Base-by-base conservation (phyloP, 345 rosid genomes). In the Brassica juncea region DNA sequence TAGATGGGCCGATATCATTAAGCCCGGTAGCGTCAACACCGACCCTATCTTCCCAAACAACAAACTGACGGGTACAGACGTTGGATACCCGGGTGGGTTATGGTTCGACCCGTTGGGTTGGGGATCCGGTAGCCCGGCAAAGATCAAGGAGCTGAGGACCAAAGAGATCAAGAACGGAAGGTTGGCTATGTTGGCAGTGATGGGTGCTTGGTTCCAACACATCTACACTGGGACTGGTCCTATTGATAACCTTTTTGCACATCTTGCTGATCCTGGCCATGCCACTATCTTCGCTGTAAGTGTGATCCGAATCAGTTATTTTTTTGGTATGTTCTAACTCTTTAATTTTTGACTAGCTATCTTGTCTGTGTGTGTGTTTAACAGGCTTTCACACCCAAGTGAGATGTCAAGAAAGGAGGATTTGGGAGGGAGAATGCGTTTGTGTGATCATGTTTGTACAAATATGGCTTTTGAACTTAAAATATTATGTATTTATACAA, bases 131-230 rank as follows among this genome's bases (percentile, higher is more conserved):
- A 89, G 94, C 0, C 90, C 96, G 0, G 93, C 88, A 70, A 95
- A 95, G 85, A 0, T 95, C 39, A 90, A 88, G 91, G 99, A 93
- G 68, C 70, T 95, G 84, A 91, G 98, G 81, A 91, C 97, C 1
- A 95, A 95, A 75, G 99, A 95, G 91, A 91, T 95, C 66, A 93
- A 95, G 86, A 95, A 93, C 67, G 99, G 97, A 1, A 87, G 99
- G 75, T 78, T 93, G 84, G 98, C 98, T 44, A 95, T 95, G 97
- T 85, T 95, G 90, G 97, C 99, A 47, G 99, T 95, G 74, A 89
- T 95, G 90, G 99, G 99, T 37, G 99, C 98, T 8, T 93, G 99
- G 99, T 95, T 95, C 88, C 98, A 95, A 82, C 99, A 95, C 73
- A 89, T 95, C 64, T 95, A 95, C 90, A 93, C 98, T 0, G 98